Evolutionary conservation across 208 protist genomes (phyloP).

Genomic region (Sergeia podlipaevii): DNA sequence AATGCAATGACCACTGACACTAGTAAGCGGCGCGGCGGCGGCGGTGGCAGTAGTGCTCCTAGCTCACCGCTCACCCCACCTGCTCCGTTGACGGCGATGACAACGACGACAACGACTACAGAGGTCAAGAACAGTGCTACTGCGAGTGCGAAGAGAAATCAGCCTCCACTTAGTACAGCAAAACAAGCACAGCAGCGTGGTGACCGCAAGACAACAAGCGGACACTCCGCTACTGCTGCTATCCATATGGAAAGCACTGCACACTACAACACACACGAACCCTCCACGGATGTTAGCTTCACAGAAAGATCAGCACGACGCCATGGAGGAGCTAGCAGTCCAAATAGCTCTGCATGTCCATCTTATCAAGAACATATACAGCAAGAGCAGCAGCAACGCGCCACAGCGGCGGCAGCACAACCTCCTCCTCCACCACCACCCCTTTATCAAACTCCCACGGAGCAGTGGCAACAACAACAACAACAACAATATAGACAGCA

Average conservation of each 20-base stretch:
- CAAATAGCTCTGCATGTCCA: neutral
- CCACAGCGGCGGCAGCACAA: neutral
- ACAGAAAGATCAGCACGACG: no score
- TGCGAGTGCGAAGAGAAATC: neutral
- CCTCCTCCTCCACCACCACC: neutral
- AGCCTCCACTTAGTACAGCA: neutral
- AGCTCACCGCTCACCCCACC: slow-evolving; percentile 5
- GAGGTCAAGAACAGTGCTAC: neutral
- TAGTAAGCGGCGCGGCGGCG: neutral
- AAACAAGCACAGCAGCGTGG: slow-evolving; percentile 3
- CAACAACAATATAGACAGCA: slow-evolving; percentile 1
- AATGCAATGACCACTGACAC: no score
- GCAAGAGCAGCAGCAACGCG: neutral
- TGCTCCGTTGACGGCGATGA: slow-evolving; percentile 7
- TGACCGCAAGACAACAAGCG: neutral
- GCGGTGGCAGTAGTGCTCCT: neutral
- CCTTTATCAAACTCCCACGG: neutral
- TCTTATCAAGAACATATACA: neutral
- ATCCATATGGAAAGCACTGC: neutral
- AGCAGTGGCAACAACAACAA: slow-evolving; percentile 13
- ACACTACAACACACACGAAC: no score
- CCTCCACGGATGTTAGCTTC: no score
- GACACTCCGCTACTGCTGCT: neutral
- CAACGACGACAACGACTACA: slow-evolving; percentile 1
- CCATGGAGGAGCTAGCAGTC: no score